These are phyloP conservation scores for Plasmodium sp. DNA, from an alignment of 169 alveolate species.

Conservation along the genomic window DNA sequence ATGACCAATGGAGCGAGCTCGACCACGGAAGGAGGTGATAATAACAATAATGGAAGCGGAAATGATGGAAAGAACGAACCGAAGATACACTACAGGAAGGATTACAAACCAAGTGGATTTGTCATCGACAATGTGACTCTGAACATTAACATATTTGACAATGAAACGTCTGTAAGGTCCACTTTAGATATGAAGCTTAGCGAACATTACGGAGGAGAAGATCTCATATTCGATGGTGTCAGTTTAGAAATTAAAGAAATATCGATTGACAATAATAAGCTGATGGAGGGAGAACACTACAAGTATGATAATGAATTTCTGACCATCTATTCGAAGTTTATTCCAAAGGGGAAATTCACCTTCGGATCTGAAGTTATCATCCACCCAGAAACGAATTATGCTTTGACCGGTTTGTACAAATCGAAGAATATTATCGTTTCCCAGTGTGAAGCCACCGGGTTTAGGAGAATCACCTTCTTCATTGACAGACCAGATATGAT, in stretches of 20 bases:
- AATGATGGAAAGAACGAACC: slow-evolving; percentile 73
- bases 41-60: not conserved
- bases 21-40: not conserved
- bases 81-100: slow-evolving; percentile 86
- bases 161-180: slow-evolving; percentile 82
- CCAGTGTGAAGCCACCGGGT: slow-evolving; percentile 95
- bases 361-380: slow-evolving; percentile 86
- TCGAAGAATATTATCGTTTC: slow-evolving; percentile 90
- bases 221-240: slow-evolving; percentile 90
- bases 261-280: slow-evolving; percentile 80
- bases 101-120: slow-evolving; percentile 89
- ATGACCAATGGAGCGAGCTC: not conserved
- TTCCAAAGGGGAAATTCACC: slow-evolving; percentile 79
- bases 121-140: slow-evolving; percentile 84
- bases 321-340: slow-evolving; percentile 77
- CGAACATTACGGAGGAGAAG: slow-evolving; percentile 82
- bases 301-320: slow-evolving; percentile 80
- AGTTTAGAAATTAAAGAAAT: slow-evolving; percentile 87
- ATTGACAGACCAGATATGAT: slow-evolving; percentile 95
- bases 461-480: slow-evolving; percentile 91
- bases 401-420: slow-evolving; percentile 89
- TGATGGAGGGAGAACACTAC: slow-evolving; percentile 81
- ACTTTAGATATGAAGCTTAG: slow-evolving; percentile 78
- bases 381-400: slow-evolving; percentile 87
- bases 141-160: slow-evolving; percentile 84